Base-by-base conservation (phyloP, 805 yeast genomes). In the Ogataea paradorogensis region DNA sequence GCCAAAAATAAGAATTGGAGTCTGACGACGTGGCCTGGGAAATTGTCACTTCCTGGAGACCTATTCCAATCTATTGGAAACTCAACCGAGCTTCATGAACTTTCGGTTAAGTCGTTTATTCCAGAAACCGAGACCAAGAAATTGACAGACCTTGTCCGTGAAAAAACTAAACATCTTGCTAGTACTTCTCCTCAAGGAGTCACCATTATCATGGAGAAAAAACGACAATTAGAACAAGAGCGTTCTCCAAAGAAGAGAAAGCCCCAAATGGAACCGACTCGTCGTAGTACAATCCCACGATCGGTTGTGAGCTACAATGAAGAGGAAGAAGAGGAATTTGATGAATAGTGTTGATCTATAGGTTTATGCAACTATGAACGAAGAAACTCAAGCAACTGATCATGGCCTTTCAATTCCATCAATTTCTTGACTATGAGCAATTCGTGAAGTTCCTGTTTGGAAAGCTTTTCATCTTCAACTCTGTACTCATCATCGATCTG, bases 11-110 rank as follows among this genome's bases (percentile, higher is more conserved):
- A 73, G 51, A 71, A 69, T 31, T 87, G 95, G 95, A 73, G 74
- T 15, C 67, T 84, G 40, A 75, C 81, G 16, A 79, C 89, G 0
- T 89, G 90, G 79, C 95, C 95, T 0, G 95, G 91, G 1, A 84
- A 82, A 51, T 59, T 84, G 13, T 74, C 76, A 14, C 59, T 88
- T 14, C 82, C 91, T 0, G 62, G 70, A n/a, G 96, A 88, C 54
- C 56, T 85, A 7, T 87, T 73, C 60, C 64, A 69, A n/a, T 77
- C 84, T 1, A 77, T 83, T 69, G 65, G 67, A 7, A 67, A 74
- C n/a, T 56, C 74, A 2, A 63, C 67, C 11, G 82, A 78, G 45
- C 82, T 87, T 2, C 83, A 79, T 44, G 62, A 59, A 10, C 65
- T 80, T 15, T 71, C 80, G 0, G 67, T 77, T 3, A 76, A 66